These are phyloP conservation scores for Polyporus tsugae DNA, from an alignment of 1,284 basidiomycete species.

Conservation along the genomic window DNA sequence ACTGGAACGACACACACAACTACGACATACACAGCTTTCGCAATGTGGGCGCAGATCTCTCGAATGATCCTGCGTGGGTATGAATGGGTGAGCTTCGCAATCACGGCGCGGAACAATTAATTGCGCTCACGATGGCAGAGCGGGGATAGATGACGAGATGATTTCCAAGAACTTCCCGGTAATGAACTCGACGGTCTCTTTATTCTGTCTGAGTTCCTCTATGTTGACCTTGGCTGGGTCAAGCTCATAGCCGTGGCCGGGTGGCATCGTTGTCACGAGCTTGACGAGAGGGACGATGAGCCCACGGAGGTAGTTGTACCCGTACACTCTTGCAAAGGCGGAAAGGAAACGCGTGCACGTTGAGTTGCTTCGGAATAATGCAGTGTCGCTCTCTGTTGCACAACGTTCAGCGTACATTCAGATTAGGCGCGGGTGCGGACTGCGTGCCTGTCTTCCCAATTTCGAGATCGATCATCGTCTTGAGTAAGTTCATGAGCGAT, in stretches of 20 bases:
- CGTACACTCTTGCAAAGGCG: slow-evolving; percentile 85
- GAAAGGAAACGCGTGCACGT: slow-evolving; percentile 87
- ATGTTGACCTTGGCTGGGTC: slow-evolving; percentile 73
- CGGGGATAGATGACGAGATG: slow-evolving; percentile 74
- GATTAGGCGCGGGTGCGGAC: too few relatives aligned
- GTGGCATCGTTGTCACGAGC: slow-evolving; percentile 75
- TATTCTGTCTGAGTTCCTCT: slow-evolving; percentile 75
- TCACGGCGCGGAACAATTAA: neutral
- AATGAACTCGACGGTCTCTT: slow-evolving; percentile 76
- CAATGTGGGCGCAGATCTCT: slow-evolving; percentile 88
- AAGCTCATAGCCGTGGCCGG: slow-evolving; percentile 81
- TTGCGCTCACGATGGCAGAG: slow-evolving; percentile 75
- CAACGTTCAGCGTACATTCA: slow-evolving; percentile 8
- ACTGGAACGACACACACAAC: slow-evolving; percentile 3
- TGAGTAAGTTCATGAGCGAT: slow-evolving; percentile 79
- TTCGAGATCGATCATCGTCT: slow-evolving; percentile 87
- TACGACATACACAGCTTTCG: slow-evolving; percentile 76
- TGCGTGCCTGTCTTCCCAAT: slow-evolving; percentile 75
- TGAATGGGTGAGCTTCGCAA: neutral
- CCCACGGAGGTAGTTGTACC: slow-evolving; percentile 86
- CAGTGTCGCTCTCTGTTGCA: slow-evolving; percentile 73
- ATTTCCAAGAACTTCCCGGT: slow-evolving; percentile 82
- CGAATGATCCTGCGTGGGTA: slow-evolving; percentile 78
- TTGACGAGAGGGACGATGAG: slow-evolving; percentile 82
- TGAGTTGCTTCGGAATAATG: slow-evolving; percentile 87